Evolutionary conservation across 768 basidiomycete species (phyloP).

Genomic region (Austroboletus festivus): DNA sequence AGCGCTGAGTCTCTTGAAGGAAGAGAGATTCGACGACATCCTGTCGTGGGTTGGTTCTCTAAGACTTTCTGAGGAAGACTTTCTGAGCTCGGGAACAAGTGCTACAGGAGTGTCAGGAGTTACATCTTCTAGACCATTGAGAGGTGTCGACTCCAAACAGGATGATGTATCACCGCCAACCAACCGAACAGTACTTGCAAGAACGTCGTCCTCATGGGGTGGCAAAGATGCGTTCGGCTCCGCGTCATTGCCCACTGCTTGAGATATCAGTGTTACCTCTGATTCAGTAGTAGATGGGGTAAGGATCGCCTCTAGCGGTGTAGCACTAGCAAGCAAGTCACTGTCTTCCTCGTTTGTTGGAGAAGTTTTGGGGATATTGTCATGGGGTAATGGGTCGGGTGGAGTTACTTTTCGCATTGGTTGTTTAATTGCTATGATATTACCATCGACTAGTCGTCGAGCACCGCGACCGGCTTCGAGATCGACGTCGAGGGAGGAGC

Average conservation of each 20-base stretch:
- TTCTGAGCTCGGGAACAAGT: constrained; percentile 33
- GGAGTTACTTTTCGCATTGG: constrained; percentile 9
- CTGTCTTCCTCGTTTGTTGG: constrained; percentile 34
- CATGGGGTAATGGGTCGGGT: constrained; percentile 9
- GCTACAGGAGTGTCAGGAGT: constrained; percentile 37
- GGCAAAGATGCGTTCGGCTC: constrained; percentile 7
- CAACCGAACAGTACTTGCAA: constrained; percentile 49
- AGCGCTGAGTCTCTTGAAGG: constrained; percentile 54
- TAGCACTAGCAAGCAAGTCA: constrained; percentile 49
- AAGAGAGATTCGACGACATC: constrained; percentile 49
- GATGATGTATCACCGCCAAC: constrained; percentile 53
- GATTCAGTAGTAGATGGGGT: constrained; percentile 30
- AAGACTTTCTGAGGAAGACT: constrained; percentile 27
- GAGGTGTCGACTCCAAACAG: constrained; percentile 26
- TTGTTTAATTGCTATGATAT: constrained; percentile 14
- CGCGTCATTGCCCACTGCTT: constrained; percentile 3
- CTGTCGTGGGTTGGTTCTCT: constrained; percentile 51
- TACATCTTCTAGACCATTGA: constrained; percentile 35
- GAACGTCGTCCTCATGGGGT: constrained; percentile 14
- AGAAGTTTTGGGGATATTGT: constrained; percentile 17
- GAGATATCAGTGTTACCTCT: constrained; percentile 4
- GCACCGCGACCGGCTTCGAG: constrained; percentile 42
- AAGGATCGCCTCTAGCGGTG: constrained; percentile 30
- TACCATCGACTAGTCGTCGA: constrained; percentile 29
- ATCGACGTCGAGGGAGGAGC: constrained; percentile 35